A percentile compares a stretch with the other conserved stretches of the same genome.
phyloP scores from a whole-genome alignment of 2,329 filamentous ascomycete genomes.

The Sarocladium brachiariae region DNA sequence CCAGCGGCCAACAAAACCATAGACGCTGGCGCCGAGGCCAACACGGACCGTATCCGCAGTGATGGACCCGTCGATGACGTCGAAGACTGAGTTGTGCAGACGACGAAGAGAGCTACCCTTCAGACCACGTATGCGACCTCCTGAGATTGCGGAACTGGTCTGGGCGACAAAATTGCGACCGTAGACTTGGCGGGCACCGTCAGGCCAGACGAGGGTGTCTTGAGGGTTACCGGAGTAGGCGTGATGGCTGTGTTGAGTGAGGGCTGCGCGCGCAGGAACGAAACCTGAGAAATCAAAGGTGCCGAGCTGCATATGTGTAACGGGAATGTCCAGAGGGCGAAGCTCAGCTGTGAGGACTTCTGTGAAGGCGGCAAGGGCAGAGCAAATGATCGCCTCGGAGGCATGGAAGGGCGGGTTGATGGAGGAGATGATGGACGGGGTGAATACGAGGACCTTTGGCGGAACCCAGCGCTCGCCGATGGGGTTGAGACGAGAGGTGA shows the following conservation, averaged over 20 bases:
- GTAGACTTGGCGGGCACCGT: conserved; percentile 53
- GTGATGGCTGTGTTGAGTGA: conserved; percentile 27
- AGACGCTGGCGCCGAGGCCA: conserved; percentile 76
- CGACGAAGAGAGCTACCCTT: conserved; percentile 68
- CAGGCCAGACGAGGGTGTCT: conserved; percentile 55
- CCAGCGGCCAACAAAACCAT: conserved; percentile 79
- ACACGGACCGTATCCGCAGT: conserved; percentile 63
- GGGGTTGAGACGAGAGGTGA: conserved; percentile 54
- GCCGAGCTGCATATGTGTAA: conserved; percentile 84
- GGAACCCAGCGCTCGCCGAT: conserved; percentile 43
- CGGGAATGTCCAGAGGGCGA: conserved; percentile 64
- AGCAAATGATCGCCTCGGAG: conserved; percentile 78
- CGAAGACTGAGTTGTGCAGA: conserved; percentile 83
- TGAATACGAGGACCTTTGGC: conserved; percentile 69
- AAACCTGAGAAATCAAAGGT: conserved; percentile 78
- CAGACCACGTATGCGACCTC: conserved; percentile 50
- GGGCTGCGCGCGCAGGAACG: conserved; percentile 36
- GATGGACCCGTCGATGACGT: conserved; percentile 67
- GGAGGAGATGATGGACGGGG: conserved; percentile 72
- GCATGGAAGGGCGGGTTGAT: conserved; percentile 75
- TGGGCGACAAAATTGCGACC: conserved; percentile 54
- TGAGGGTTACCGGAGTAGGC: conserved; percentile 36
- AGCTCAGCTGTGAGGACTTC: conserved; percentile 76
- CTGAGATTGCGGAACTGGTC: conserved; percentile 47
- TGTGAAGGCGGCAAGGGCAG: conserved; percentile 80